Conservation (phyloP, 371 early-diverging fungal species). For the Dichotomocladium elegans region DNA sequence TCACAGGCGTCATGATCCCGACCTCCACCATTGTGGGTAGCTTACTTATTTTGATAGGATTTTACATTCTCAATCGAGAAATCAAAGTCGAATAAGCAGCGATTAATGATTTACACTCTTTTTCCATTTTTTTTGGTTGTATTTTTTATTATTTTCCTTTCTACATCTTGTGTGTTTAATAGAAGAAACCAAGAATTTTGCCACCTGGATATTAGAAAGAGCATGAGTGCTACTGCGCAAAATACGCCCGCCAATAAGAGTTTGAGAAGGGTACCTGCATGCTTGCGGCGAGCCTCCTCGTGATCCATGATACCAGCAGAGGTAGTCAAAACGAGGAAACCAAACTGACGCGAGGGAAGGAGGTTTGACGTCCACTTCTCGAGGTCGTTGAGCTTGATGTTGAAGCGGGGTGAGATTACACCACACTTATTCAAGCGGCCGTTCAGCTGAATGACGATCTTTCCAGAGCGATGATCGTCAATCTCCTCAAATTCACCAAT, state of each 20-base stretch:
- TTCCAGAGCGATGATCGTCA: constrained; percentile 98
- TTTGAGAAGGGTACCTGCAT: too few relatives aligned
- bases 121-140: not conserved
- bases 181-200: constrained; percentile 94
- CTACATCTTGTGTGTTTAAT: constrained; percentile 41
- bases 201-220: too few relatives aligned
- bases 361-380: constrained; percentile 98
- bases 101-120: too few relatives aligned
- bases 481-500: constrained; percentile 99
- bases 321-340: constrained; percentile 95
- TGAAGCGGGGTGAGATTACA: constrained; percentile 99
- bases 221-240: too few relatives aligned
- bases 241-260: too few relatives aligned
- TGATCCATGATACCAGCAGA: constrained; percentile 99
- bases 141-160: not conserved
- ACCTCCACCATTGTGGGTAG: constrained; percentile 52
- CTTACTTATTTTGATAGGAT: constrained; percentile 50
- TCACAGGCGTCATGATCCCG: constrained; percentile 49
- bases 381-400: constrained; percentile 91
- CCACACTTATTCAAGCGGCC: constrained; percentile 99
- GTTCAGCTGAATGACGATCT: constrained; percentile 98
- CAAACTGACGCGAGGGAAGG: constrained; percentile 99
- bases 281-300: constrained; percentile 98
- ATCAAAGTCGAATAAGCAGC: constrained; percentile 2
- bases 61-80: constrained; percentile 42